A percentile compares a stretch with the other conserved stretches of the same genome.
These are phyloP conservation scores for Stropharia rugosoannulata DNA, from an alignment of 768 basidiomycete species.

Conservation along the genomic window DNA sequence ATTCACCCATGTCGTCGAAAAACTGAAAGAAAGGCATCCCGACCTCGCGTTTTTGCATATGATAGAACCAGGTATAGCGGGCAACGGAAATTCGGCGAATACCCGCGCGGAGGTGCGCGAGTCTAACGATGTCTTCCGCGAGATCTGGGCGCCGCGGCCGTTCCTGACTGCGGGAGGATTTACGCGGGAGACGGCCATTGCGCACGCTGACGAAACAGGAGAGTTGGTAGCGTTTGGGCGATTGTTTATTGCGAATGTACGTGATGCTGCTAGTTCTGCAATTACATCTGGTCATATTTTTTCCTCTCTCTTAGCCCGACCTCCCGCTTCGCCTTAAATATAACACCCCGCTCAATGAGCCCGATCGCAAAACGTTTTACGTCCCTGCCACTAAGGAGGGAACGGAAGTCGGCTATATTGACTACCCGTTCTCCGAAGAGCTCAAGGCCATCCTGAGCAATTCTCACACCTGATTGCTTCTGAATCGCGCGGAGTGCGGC, in stretches of 20 bases:
- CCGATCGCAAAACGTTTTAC: constrained; percentile 39
- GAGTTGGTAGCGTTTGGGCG: constrained; percentile 30
- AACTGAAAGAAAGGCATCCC: constrained; percentile 38
- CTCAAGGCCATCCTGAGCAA: neutral
- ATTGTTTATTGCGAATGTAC: constrained; percentile 31
- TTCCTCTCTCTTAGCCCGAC: constrained; percentile 34
- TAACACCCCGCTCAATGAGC: constrained; percentile 28
- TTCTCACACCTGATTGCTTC: neutral
- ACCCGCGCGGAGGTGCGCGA: constrained; percentile 10
- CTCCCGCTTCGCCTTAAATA: constrained; percentile 33
- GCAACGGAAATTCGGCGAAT: neutral
- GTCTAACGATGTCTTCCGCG: constrained; percentile 43
- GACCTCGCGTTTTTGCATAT: constrained; percentile 53
- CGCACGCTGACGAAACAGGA: constrained; percentile 32
- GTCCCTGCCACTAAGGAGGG: constrained; percentile 22
- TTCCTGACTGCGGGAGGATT: constrained; percentile 47
- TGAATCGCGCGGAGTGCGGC: no score
- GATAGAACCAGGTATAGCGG: constrained; percentile 35
- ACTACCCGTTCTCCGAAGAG: constrained; percentile 24
- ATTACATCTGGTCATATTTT: neutral
- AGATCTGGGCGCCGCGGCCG: constrained; percentile 41
- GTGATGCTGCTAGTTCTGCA: constrained; percentile 11
- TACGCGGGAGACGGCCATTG: constrained; percentile 36
- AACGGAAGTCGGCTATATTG: constrained; percentile 26
- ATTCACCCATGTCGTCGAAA: constrained; percentile 46